Evolutionary conservation across 768 basidiomycete genomes (phyloP).

Genomic region (Mycena rebaudengoi): DNA sequence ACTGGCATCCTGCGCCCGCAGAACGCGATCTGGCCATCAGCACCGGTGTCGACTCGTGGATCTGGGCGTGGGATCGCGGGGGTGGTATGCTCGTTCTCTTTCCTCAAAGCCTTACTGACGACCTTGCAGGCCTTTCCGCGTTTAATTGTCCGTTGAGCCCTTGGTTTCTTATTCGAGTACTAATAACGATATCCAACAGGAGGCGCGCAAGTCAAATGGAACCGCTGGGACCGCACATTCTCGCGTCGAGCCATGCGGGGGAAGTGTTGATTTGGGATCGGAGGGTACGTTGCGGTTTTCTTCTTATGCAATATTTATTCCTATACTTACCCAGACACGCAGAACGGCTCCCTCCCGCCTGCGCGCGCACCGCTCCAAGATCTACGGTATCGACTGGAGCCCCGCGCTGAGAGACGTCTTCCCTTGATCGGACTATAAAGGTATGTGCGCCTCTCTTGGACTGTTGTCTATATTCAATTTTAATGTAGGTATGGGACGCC

Average conservation of each 20-base stretch:
- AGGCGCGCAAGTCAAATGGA: constrained; percentile 98
- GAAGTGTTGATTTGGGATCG: constrained; percentile 95
- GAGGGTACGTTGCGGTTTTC: constrained; percentile 60
- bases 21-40: constrained; percentile 89
- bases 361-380: constrained; percentile 87
- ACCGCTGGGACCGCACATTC: constrained; percentile 83
- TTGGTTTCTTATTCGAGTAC: not conserved
- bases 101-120: too few relatives aligned
- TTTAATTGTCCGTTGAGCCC: too few relatives aligned
- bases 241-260: constrained; percentile 90
- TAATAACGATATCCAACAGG: constrained; percentile 56
- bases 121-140: too few relatives aligned
- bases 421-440: constrained; percentile 93
- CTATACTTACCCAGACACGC: too few relatives aligned
- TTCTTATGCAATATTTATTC: not conserved
- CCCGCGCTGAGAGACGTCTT: constrained; percentile 84
- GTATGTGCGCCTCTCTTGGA: constrained; percentile 62
- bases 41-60: constrained; percentile 90
- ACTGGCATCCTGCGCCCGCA: constrained; percentile 89
- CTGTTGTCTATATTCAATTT: too few relatives aligned
- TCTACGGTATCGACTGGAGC: constrained; percentile 98
- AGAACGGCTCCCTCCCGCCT: constrained; percentile 93
- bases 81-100: constrained; percentile 73
- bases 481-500: constrained; percentile 15
- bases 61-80: constrained; percentile 88